phyloP scores from a whole-genome alignment of 2,329 filamentous ascomycete genomes.

The Colletotrichum limetticola region DNA sequence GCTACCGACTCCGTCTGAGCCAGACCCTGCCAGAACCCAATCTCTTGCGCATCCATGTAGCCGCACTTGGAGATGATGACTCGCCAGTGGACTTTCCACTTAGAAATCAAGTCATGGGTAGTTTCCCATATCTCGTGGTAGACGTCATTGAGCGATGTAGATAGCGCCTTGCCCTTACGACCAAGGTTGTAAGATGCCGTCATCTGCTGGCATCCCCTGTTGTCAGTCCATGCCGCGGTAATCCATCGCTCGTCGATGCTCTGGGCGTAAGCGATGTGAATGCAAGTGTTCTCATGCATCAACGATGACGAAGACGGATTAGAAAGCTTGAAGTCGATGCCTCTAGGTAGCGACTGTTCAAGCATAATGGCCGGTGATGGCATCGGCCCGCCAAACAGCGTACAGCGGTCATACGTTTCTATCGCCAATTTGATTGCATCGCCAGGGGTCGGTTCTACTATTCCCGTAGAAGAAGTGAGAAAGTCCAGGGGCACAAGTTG shows the following conservation, averaged over 20 bases:
- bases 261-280: constrained; percentile 83
- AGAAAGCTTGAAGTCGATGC: constrained; percentile 79
- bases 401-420: constrained; percentile 83
- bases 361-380: constrained; percentile 78
- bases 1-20: constrained; percentile 63
- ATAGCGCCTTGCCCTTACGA: constrained; percentile 63
- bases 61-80: constrained; percentile 79
- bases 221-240: constrained; percentile 84
- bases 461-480: constrained; percentile 70
- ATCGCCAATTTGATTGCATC: constrained; percentile 74
- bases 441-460: constrained; percentile 70
- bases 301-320: constrained; percentile 76
- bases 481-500: constrained; percentile 78
- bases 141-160: constrained; percentile 69
- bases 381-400: constrained; percentile 63
- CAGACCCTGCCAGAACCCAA: constrained; percentile 67
- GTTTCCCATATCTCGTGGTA: constrained; percentile 82
- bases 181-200: constrained; percentile 79
- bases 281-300: constrained; percentile 80
- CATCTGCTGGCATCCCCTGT: constrained; percentile 77
- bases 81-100: constrained; percentile 79
- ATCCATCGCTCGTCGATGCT: constrained; percentile 84
- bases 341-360: constrained; percentile 75
- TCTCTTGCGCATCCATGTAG: constrained; percentile 73
- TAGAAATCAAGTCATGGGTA: constrained; percentile 77